These are phyloP conservation scores for Boletus fagicola DNA, from an alignment of 768 basidiomycete species.

Conservation along the genomic window DNA sequence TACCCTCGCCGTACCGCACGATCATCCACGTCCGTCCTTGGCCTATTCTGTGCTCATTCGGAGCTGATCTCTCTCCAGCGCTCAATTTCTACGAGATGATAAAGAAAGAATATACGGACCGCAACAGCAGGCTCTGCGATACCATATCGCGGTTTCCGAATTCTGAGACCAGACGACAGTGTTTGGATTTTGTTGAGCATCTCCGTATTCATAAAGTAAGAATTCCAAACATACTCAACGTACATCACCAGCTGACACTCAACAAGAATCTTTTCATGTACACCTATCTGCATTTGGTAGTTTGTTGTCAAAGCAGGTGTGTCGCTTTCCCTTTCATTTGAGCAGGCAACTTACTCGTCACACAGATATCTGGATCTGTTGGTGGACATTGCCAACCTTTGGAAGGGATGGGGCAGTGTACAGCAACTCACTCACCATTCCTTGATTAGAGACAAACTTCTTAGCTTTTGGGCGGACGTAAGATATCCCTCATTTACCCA, in stretches of 20 bases:
- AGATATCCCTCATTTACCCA: not conserved
- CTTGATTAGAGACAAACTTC: conserved; percentile 16
- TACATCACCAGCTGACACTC: conserved; percentile 4
- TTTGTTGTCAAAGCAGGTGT: conserved; percentile 16
- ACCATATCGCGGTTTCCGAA: conserved; percentile 7
- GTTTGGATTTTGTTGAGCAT: conserved; percentile 1
- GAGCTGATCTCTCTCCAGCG: conserved; percentile 9
- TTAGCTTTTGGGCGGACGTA: conserved; percentile 10
- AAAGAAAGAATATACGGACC: not conserved
- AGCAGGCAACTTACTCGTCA: not conserved
- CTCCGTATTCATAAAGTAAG: conserved; percentile 25
- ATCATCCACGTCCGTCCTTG: conserved; percentile 13
- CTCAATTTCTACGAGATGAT: conserved; percentile 4
- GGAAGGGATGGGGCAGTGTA: conserved; percentile 18
- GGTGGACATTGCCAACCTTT: conserved; percentile 3
- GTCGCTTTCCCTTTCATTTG: not conserved
- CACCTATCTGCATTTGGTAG: conserved; percentile 22
- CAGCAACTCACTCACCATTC: conserved; percentile 17
- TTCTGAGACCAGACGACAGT: not conserved
- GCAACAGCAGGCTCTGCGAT: not conserved
- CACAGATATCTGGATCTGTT: conserved; percentile 13
- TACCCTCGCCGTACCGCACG: not conserved
- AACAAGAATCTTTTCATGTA: conserved; percentile 27
- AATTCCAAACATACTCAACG: not conserved
- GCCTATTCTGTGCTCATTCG: not conserved